These are phyloP conservation scores for Pichia nakasei DNA, from an alignment of 805 yeast genomes.

Conservation along the genomic window DNA sequence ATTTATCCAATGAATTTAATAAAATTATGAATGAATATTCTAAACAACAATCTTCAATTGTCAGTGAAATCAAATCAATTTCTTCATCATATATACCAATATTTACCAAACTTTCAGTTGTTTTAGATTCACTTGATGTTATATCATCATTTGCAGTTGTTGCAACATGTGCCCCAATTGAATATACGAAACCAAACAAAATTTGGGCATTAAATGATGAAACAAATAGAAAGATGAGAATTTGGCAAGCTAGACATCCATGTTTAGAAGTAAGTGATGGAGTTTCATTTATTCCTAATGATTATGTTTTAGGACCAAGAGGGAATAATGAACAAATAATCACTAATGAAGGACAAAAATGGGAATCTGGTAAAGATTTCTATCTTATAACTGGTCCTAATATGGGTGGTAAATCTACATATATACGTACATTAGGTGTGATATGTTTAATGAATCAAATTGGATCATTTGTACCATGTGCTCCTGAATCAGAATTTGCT, in stretches of 20 bases:
- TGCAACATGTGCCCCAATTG: slow-evolving; percentile 71
- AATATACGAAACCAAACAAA: slow-evolving; percentile 61
- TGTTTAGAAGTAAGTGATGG: slow-evolving; percentile 91
- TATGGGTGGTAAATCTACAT: slow-evolving; percentile 97
- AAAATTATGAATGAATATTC: slow-evolving; percentile 61
- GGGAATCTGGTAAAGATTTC: slow-evolving; percentile 45
- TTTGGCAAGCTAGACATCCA: slow-evolving; percentile 86
- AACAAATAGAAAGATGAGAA: slow-evolving; percentile 36
- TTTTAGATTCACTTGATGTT: slow-evolving; percentile 74
- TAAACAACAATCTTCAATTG: slow-evolving; percentile 66
- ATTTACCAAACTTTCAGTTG: slow-evolving; percentile 54
- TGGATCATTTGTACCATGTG: slow-evolving; percentile 82
- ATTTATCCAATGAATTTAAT: slow-evolving; percentile 49
- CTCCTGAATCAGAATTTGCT: slow-evolving; percentile 62
- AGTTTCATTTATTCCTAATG: slow-evolving; percentile 83
- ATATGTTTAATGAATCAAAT: slow-evolving; percentile 81
- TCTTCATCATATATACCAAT: slow-evolving; percentile 77
- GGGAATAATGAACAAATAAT: neutral
- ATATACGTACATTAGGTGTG: slow-evolving; percentile 82
- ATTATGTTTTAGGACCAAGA: slow-evolving; percentile 42
- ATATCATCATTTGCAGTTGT: slow-evolving; percentile 79
- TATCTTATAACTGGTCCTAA: slow-evolving; percentile 90
- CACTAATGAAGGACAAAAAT: neutral
- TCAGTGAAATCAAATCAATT: slow-evolving; percentile 73
- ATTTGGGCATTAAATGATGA: slow-evolving; percentile 45